Base-by-base conservation (phyloP, 768 basidiomycete genomes). In the Nidularia pulvinata region DNA sequence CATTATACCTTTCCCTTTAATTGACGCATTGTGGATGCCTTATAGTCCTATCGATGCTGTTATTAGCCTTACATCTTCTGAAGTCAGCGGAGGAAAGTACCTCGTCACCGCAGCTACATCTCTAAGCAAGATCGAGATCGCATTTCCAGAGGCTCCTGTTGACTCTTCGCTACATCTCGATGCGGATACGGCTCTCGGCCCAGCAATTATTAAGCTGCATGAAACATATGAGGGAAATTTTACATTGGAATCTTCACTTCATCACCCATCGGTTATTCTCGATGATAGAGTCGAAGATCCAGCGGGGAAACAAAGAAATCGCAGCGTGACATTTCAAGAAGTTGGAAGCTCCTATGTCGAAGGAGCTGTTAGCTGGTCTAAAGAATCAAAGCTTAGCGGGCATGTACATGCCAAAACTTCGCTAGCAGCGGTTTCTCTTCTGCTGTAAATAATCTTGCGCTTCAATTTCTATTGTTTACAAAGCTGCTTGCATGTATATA, bases 1-100 rank as follows among this genome's bases (percentile, higher is more conserved):
- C 19, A 6, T 10, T 10, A 30, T 19, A 34, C 33, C 32, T 5
- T n/a, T 33, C 14, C 30, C 9, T 13, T 37, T 50, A 7, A 39
- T 39, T 7, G n/a, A n/a, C n/a, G n/a, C n/a, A n/a, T n/a, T n/a
- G n/a, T n/a, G n/a, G n/a, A n/a, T n/a, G n/a, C n/a, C n/a, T n/a
- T n/a, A 7, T 54, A 80, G 79, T 33, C 55, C 46, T 34, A 62
- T 81, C 32, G 54, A 67, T 6, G 59, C 70, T 13, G 55, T 55
- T 10, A 46, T 77, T 33, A 58, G 57, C 32, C 68, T 83, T 25
- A 57, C 56, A 32, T 69, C 77, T 13, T 36, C 56, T n/a, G 33
- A 50, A 3, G 49, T 33, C 10, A 42, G 51, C 14, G 70, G 66
- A 39, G 73, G 76, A 3, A 51, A 57, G 13, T 79, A 74, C 64